Conservation (phyloP, 2,329 filamentous ascomycete genomes). For the Aspergillus eucalypticola region DNA sequence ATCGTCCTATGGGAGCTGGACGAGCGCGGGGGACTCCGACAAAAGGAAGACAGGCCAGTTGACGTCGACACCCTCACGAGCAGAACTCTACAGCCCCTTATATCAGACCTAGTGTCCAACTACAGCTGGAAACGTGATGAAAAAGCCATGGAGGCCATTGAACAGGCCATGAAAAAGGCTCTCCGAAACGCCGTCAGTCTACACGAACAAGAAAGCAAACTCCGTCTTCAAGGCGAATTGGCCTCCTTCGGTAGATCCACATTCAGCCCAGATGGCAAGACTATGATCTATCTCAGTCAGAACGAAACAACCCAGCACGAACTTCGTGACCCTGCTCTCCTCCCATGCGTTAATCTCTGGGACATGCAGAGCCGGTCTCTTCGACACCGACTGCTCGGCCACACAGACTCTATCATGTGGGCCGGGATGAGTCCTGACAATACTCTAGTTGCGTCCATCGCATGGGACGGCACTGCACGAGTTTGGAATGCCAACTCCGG, state of each 20-base stretch:
- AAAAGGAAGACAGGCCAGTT: neutral
- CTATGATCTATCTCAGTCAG: conserved; percentile 9
- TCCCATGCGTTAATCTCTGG: conserved; percentile 12
- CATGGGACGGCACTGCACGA: conserved; percentile 12
- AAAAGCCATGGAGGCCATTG: neutral
- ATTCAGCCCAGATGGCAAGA: conserved; percentile 10
- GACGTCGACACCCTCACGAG: neutral
- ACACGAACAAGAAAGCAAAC: neutral
- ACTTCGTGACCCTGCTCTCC: neutral
- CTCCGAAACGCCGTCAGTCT: neutral
- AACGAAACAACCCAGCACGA: neutral
- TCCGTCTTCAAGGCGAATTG: conserved; percentile 5
- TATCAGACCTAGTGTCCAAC: neutral
- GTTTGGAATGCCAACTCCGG: conserved; percentile 14
- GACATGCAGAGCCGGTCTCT: conserved; percentile 6
- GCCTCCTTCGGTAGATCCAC: conserved; percentile 2
- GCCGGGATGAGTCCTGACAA: conserved; percentile 11
- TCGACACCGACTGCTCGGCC: conserved; percentile 10
- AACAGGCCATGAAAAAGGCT: neutral
- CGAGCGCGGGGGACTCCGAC: neutral
- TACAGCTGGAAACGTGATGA: neutral
- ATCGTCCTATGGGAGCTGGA: conserved; percentile 1
- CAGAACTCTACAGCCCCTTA: neutral
- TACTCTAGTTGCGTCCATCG: conserved; percentile 7
- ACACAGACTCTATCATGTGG: conserved; percentile 14